Percentiles rank a stretch among this genome's conserved stretches.
phyloP scores from a whole-genome alignment of 106 monocot genomes.

The Dendrobium huoshanense region DNA sequence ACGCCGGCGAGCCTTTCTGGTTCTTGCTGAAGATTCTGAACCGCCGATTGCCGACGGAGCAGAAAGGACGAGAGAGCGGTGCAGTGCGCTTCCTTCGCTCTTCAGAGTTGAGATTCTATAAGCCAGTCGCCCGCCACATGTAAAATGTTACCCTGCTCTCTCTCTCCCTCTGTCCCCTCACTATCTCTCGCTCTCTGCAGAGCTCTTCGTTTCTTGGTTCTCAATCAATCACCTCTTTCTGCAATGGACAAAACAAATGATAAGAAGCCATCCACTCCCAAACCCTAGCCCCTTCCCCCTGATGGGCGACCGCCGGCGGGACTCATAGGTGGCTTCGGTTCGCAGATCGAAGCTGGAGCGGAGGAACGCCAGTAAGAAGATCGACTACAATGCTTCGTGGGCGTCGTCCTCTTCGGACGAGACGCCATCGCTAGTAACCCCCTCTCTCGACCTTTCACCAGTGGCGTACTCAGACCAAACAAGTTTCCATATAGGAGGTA shows the following conservation, averaged over 20 bases:
- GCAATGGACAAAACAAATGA: background rate
- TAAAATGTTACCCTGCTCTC: background rate
- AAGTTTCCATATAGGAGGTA: conserved; percentile 75
- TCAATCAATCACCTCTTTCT: background rate
- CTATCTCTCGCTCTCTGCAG: background rate
- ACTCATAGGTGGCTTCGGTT: background rate
- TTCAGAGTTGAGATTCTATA: too few relatives aligned
- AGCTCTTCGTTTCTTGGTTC: background rate
- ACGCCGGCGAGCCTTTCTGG: too few relatives aligned
- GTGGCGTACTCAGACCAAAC: conserved; percentile 32
- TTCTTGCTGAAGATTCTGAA: too few relatives aligned
- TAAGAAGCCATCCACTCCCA: background rate
- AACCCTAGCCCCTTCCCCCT: background rate
- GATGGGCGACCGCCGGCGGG: conserved; percentile 1
- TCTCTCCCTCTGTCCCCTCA: background rate
- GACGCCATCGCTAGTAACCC: conserved; percentile 8
- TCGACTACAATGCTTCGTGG: conserved; percentile 38
- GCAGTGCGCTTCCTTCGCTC: too few relatives aligned
- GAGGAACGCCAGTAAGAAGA: conserved; percentile 79
- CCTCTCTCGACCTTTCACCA: conserved; percentile 35
- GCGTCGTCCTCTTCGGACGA: conserved; percentile 7
- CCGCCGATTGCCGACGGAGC: too few relatives aligned
- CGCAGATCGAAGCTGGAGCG: conserved; percentile 48
- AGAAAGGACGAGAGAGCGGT: too few relatives aligned
- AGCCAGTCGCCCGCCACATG: too few relatives aligned